Evolutionary conservation across 352 stramenopile species (phyloP).

Genomic region (Globisporangium heterothallicum): DNA sequence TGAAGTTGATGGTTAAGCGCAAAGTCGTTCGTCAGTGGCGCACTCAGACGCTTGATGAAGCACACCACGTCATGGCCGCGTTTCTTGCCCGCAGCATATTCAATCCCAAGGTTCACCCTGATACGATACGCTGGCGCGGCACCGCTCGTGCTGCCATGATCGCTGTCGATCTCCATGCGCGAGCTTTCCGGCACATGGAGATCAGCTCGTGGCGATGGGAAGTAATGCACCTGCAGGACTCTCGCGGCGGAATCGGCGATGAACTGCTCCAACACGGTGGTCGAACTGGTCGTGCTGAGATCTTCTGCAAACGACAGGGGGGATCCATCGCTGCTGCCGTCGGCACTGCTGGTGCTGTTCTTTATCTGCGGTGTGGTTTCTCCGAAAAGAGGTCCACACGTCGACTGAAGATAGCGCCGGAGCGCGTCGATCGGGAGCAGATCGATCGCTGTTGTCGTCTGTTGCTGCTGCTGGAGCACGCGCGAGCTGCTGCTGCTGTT

Average conservation of each 20-base stretch:
- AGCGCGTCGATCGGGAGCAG: slow-evolving; percentile 41
- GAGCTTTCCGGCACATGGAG: slow-evolving; percentile 1
- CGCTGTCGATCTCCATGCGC: slow-evolving; percentile 17
- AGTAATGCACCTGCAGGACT: slow-evolving; percentile 76
- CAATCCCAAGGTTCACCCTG: slow-evolving; percentile 73
- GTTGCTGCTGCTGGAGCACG: slow-evolving; percentile 19
- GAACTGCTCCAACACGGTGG: slow-evolving; percentile 66
- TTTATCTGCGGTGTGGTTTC: slow-evolving; percentile 31
- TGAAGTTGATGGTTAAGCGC: slow-evolving; percentile 81
- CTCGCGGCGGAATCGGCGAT: slow-evolving; percentile 47
- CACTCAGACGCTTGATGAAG: slow-evolving; percentile 82
- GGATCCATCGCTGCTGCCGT: slow-evolving; percentile 3
- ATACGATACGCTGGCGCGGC: slow-evolving; percentile 24
- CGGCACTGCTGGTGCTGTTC: slow-evolving; percentile 1
- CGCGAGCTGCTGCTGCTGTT: slow-evolving; percentile 16
- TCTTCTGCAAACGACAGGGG: slow-evolving; percentile 31
- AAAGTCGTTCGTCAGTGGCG: slow-evolving; percentile 56
- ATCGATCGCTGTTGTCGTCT: slow-evolving; percentile 24
- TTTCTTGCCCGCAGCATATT: slow-evolving; percentile 63
- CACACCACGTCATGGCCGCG: slow-evolving; percentile 72
- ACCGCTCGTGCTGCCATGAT: slow-evolving; percentile 17
- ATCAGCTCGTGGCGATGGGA: slow-evolving; percentile 10
- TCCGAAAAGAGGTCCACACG: slow-evolving; percentile 64
- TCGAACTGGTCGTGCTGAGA: slow-evolving; percentile 26
- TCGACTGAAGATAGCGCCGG: slow-evolving; percentile 52